Conservation (phyloP, 176 grass and related monocot species). For the Poa annua region DNA sequence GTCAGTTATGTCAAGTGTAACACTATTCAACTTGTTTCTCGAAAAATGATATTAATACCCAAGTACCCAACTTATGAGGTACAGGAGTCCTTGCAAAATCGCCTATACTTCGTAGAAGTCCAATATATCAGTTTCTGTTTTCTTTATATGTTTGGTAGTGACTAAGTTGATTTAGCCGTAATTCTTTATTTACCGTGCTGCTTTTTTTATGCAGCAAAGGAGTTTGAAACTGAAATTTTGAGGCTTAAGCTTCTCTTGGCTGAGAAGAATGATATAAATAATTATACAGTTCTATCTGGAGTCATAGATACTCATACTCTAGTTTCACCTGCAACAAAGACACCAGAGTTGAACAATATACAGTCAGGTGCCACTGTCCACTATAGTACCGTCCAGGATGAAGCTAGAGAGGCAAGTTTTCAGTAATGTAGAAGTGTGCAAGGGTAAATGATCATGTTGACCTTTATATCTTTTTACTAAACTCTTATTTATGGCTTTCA, state of each 20-base stretch:
- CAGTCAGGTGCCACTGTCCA: conserved; percentile 4
- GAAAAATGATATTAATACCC: not conserved
- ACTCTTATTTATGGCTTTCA: conserved; percentile 41
- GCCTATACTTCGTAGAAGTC: conserved; percentile 23
- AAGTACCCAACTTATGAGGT: conserved; percentile 3
- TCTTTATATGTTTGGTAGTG: not conserved
- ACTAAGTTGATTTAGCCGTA: conserved; percentile 15
- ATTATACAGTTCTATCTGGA: conserved; percentile 5
- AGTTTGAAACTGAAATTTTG: conserved; percentile 58
- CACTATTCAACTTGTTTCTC: conserved; percentile 1
- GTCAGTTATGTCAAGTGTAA: not conserved
- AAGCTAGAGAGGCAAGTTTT: conserved; percentile 41
- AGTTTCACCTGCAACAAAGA: conserved; percentile 20
- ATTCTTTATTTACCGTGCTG: not conserved
- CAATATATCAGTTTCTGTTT: not conserved
- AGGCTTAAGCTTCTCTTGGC: conserved; percentile 57
- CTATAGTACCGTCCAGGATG: conserved; percentile 25
- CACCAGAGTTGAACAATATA: conserved; percentile 20
- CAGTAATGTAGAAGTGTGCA: conserved; percentile 25
- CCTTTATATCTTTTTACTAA: conserved; percentile 33
- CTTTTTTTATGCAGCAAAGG: conserved; percentile 49
- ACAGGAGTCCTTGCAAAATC: not conserved
- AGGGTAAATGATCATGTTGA: conserved; percentile 16
- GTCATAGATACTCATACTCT: conserved; percentile 18
- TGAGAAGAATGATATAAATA: conserved; percentile 49